Evolutionary conservation across 495 filamentous ascomycete species (phyloP).

Genomic region (Penicillium cataractarum): DNA sequence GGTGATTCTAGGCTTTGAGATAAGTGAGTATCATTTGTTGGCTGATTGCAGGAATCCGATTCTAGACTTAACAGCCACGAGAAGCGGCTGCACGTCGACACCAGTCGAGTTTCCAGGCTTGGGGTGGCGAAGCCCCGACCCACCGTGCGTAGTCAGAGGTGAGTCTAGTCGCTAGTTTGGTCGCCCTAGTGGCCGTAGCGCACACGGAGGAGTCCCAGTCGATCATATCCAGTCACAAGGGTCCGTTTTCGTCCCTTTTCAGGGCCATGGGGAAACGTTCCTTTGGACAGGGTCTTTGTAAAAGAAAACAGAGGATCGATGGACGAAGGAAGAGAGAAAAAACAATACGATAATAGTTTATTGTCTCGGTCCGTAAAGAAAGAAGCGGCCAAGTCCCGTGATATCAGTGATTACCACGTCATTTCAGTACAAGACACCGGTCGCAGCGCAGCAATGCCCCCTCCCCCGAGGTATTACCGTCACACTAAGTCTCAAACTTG

Average conservation of each 20-base stretch:
- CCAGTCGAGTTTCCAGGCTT: conserved; percentile 5
- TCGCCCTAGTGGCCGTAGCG: conserved; percentile 31
- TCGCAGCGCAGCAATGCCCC: conserved; percentile 7
- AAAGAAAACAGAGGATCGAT: not conserved
- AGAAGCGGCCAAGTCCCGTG: not conserved
- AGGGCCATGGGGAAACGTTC: conserved; percentile 12
- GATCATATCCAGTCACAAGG: conserved; percentile 21
- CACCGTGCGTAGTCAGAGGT: conserved; percentile 21
- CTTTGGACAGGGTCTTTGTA: conserved; percentile 10
- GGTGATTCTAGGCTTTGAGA: conserved; percentile 15
- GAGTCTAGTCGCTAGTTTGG: conserved; percentile 27
- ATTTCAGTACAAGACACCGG: conserved; percentile 20
- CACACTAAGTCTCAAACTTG: conserved; percentile 34
- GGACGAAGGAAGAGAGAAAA: conserved; percentile 2
- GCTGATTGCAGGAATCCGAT: conserved; percentile 9
- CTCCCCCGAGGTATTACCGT: conserved; percentile 30
- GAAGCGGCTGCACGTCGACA: not conserved
- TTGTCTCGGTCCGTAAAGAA: not conserved
- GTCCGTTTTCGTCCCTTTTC: conserved; percentile 5
- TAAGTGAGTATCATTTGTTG: not conserved
- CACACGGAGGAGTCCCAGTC: conserved; percentile 27
- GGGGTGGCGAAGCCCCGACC: conserved; percentile 28
- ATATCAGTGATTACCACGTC: conserved; percentile 10
- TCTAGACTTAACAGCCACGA: conserved; percentile 4
- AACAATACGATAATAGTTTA: not conserved